These are phyloP conservation scores for Erodium texanum DNA, from an alignment of 441 rosid species.

Conservation along the genomic window DNA sequence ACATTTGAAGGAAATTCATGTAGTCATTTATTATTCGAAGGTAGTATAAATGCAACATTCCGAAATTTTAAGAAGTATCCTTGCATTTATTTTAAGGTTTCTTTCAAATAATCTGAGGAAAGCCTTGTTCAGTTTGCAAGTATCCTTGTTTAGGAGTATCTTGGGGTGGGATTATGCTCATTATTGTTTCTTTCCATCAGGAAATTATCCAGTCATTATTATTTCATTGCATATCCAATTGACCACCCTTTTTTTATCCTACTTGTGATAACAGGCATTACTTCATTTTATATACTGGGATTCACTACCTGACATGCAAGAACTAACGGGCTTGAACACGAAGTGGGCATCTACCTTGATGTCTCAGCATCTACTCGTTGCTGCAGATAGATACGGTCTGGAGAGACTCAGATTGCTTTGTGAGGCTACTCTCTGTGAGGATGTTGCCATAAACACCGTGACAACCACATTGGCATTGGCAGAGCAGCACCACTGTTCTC, in stretches of 20 bases:
- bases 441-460: slow-evolving; percentile 67
- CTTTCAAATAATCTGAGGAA: too few relatives aligned
- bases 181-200: too few relatives aligned
- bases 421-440: slow-evolving; percentile 67
- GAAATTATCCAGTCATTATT: not conserved
- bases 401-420: slow-evolving; percentile 69
- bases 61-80: too few relatives aligned
- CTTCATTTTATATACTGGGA: slow-evolving; percentile 87
- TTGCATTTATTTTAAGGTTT: too few relatives aligned
- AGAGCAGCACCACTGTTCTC: slow-evolving; percentile 85
- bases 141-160: too few relatives aligned
- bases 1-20: too few relatives aligned
- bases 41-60: too few relatives aligned
- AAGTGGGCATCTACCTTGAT: slow-evolving; percentile 76
- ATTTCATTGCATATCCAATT: not conserved
- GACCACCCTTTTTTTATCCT: slow-evolving; percentile 1
- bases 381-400: slow-evolving; percentile 81
- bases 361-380: slow-evolving; percentile 86
- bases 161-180: too few relatives aligned
- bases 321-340: slow-evolving; percentile 54
- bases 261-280: slow-evolving; percentile 46
- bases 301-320: slow-evolving; percentile 66
- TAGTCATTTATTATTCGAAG: too few relatives aligned
- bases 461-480: slow-evolving; percentile 85
- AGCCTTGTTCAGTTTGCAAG: too few relatives aligned